Base-by-base conservation (phyloP, 345 rosid genomes). In the Arabis alpina region DNA sequence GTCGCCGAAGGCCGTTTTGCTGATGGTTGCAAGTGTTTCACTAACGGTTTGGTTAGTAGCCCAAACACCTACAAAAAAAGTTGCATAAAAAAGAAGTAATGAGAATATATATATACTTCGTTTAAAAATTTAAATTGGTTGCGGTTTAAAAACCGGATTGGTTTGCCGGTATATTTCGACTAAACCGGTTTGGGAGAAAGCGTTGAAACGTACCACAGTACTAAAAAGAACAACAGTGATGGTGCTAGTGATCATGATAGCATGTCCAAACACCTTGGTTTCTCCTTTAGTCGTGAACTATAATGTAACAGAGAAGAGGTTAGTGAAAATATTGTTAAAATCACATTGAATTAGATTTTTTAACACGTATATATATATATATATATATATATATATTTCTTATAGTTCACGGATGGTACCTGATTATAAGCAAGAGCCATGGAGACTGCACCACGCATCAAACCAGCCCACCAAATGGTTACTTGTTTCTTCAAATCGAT, bases 381-480 rank as follows among this genome's bases (percentile, higher is more conserved):
- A 15, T 11, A 47, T 69, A 15, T 11, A 47, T 69, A 15, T 11
- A 47, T 64, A 2, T 43, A 50, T 59, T 24, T 53, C 55, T 9
- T 61, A 54, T 60, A 14, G 52, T 23, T 36, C 58, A 64, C 10
- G 42, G 40, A 24, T 47, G 45, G 3, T 78, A 86, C 99, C 93
- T 91, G 92, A 75, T 91, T 91, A 77, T 91, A 94, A 74, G 99
- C 96, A 65, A 94, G 99, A 50, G 99, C 99, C 90, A 94, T 84
- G 3, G 99, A 94, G 41, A 94, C 97, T 62, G 96, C 91, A 42
- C 96, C 96, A 12, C 98, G 97, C 96, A 91, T 93, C 16, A 93
- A 86, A 69, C 98, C 98, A 28, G 98, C 97, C 98, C 98, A 91
- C 98, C 98, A 93, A 73, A 93, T 89, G 45, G 86, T 84, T 61